phyloP scores from a whole-genome alignment of 2,329 filamentous ascomycete species.

The Lecanosticta acicola region DNA sequence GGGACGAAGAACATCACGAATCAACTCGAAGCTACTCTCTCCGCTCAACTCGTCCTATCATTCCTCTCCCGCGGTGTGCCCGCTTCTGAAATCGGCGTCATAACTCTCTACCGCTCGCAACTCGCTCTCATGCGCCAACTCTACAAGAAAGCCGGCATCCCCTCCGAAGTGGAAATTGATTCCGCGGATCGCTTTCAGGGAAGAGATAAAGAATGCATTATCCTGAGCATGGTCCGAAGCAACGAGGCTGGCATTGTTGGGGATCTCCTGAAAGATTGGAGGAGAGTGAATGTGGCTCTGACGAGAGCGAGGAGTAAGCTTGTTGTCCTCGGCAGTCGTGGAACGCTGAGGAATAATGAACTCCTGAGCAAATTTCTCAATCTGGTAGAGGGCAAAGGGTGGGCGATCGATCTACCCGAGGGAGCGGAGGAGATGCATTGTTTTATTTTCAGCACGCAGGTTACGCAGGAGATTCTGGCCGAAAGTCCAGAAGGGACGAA shows the following conservation, averaged over 20 bases:
- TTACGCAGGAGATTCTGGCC: conserved; percentile 10
- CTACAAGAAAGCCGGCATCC: conserved; percentile 42
- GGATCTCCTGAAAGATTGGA: conserved; percentile 84
- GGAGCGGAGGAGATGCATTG: conserved; percentile 20
- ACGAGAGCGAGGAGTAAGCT: conserved; percentile 90
- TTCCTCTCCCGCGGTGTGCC: conserved; percentile 72
- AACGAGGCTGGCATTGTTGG: conserved; percentile 81
- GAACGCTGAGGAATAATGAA: conserved; percentile 66
- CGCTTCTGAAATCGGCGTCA: conserved; percentile 76
- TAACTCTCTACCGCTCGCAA: conserved; percentile 94
- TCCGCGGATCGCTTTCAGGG: conserved; percentile 97
- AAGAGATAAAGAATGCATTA: conserved; percentile 86
- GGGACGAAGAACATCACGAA: conserved; percentile 90
- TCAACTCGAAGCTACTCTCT: conserved; percentile 69
- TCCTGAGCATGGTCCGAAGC: conserved; percentile 80
- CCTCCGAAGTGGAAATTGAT: conserved; percentile 76
- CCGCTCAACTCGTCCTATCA: conserved; percentile 72
- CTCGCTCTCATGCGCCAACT: conserved; percentile 73
- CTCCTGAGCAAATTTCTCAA: conserved; percentile 70
- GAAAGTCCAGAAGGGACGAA: conserved; percentile 3
- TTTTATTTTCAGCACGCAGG: conserved; percentile 25
- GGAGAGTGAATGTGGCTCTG: conserved; percentile 91
- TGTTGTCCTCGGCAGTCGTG: conserved; percentile 75
- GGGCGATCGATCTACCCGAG: conserved; percentile 64
- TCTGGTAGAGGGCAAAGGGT: conserved; percentile 70